These are phyloP conservation scores for Calocera cornea DNA, from an alignment of 768 basidiomycete species.

Conservation along the genomic window DNA sequence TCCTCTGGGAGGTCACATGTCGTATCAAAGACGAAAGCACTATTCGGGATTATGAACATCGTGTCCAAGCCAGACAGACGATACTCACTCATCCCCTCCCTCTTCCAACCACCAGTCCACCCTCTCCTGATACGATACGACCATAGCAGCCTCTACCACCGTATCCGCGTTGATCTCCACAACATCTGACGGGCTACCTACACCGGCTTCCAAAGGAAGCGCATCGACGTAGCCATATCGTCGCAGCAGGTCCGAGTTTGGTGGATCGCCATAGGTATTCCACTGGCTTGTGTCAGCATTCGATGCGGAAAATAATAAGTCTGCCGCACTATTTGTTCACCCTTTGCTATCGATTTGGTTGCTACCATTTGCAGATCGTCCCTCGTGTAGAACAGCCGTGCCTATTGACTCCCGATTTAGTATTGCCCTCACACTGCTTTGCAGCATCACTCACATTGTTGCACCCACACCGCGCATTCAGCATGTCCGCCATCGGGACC, in stretches of 20 bases:
- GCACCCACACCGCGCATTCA: slow-evolving; percentile 75
- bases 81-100: slow-evolving; percentile 67
- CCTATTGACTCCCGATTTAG: slow-evolving; percentile 34
- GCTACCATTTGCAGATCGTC: slow-evolving; percentile 62
- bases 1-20: slow-evolving; percentile 40
- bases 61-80: too few species aligned
- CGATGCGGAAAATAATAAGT: background rate
- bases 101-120: slow-evolving; percentile 92
- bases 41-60: slow-evolving; percentile 19
- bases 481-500: slow-evolving; percentile 93
- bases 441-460: slow-evolving; percentile 53
- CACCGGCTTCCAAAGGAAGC: slow-evolving; percentile 38
- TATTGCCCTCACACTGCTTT: background rate
- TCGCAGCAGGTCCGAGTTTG: slow-evolving; percentile 86
- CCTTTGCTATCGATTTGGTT: slow-evolving; percentile 55
- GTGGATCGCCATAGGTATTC: slow-evolving; percentile 90
- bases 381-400: slow-evolving; percentile 71
- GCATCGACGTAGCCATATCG: slow-evolving; percentile 88
- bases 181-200: slow-evolving; percentile 69
- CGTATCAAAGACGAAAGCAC: slow-evolving; percentile 43
- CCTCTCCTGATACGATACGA: slow-evolving; percentile 34
- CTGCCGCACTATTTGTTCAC: slow-evolving; percentile 70
- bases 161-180: slow-evolving; percentile 65
- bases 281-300: slow-evolving; percentile 36
- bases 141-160: slow-evolving; percentile 30